Base-by-base conservation (phyloP, 1,284 basidiomycete genomes). In the Boletus austroedulis region DNA sequence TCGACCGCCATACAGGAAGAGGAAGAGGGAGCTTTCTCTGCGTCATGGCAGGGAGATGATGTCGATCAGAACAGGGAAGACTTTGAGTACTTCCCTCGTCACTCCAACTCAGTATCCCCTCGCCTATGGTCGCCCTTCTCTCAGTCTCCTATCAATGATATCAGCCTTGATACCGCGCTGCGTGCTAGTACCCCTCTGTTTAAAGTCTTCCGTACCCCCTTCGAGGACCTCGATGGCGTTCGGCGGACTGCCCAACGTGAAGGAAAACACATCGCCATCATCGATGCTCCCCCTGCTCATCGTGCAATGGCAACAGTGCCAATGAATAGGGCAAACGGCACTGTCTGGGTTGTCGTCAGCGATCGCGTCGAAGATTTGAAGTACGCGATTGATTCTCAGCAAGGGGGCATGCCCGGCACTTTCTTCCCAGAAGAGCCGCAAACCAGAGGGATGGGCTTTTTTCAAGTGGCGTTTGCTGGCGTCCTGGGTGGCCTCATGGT, bases 321-420 rank as follows among this genome's bases (percentile, higher is more conserved):
- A n/a, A 49, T 50, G 5, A 59, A 68, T 23, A 58, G 53, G 29
- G 57, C 53, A 7, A 48, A 58, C 19, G 58, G 50, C 23, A 74
- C 72, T 5, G 66, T 66, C n/a, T 72, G 73, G 70, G 69, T 72
- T 46, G 55, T 75, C 50, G 60, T 75, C 53, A 74, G 70, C 29
- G 71, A 75, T 45, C 53, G 62, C n/a, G 38, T 69, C 24, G 72
- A 74, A 59, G 72, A 74, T 52, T 61, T 72, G 56, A 65, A 63
- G 50, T 73, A 72, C 24, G 72, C 72, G 17, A 56, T 72, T 40
- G 69, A 72, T 56, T 72, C 69, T 36, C 70, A 72, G 49, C 71
- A 67, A 48, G 61, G 58, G 10, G 64, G 67, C 5, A 74, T 72
- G 72, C 70, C 72, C 24, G 73, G 73, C 26, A 67, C 56, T 23